Evolutionary conservation across 169 alveolate species (phyloP).

Genomic region (Plasmodium cynomolgi): DNA sequence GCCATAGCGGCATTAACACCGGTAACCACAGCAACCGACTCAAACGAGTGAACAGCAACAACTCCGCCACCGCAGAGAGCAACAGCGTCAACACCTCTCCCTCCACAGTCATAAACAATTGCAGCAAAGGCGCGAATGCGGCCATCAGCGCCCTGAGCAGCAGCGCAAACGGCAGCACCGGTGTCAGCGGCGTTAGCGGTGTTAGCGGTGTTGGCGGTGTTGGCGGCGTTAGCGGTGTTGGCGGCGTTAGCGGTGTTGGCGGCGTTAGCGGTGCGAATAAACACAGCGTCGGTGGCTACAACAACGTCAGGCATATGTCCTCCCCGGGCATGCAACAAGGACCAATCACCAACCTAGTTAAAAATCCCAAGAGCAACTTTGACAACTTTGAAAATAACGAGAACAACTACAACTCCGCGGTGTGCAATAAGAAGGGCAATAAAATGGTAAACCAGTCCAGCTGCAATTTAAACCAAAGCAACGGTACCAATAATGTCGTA

Average conservation of each 20-base stretch:
- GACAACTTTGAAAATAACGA: constrained; percentile 59
- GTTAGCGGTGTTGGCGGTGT: background rate
- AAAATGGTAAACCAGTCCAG: constrained; percentile 30
- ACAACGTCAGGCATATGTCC: constrained; percentile 22
- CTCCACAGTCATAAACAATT: background rate
- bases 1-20: background rate
- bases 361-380: constrained; percentile 21
- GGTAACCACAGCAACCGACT: background rate
- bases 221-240: background rate
- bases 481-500: constrained; percentile 14
- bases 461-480: constrained; percentile 46
- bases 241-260: background rate
- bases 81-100: background rate
- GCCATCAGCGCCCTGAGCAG: background rate
- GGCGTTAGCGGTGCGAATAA: no score
- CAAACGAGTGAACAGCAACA: constrained; percentile 17
- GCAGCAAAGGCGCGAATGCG: background rate
- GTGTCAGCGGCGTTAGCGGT: no score
- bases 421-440: constrained; percentile 23
- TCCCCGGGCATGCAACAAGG: constrained; percentile 8
- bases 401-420: background rate
- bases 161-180: background rate
- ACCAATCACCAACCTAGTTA: constrained; percentile 28
- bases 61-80: constrained; percentile 17
- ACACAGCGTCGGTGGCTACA: background rate